Evolutionary conservation across 2,329 filamentous ascomycete genomes (phyloP).

Genomic region (Fusarium sp.): DNA sequence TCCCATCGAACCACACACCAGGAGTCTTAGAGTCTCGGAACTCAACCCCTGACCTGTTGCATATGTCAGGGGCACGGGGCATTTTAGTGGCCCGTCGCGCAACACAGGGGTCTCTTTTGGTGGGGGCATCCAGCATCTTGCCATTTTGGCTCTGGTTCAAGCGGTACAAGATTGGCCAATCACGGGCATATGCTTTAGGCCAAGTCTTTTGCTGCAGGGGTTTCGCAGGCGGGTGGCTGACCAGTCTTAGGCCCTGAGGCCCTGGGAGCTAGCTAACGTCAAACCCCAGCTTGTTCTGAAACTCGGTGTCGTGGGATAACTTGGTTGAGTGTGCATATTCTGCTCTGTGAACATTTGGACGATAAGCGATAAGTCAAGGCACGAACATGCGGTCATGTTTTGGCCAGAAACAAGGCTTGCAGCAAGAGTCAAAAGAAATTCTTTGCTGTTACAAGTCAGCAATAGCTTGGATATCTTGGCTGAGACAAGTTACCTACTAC

Average conservation of each 20-base stretch:
- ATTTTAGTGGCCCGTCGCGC: slow-evolving; percentile 18
- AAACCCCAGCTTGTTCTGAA: slow-evolving; percentile 47
- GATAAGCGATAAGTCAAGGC: neutral
- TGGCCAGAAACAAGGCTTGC: neutral
- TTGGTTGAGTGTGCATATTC: slow-evolving; percentile 12
- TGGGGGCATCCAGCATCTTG: neutral
- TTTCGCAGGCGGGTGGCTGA: slow-evolving; percentile 27
- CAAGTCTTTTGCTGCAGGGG: slow-evolving; percentile 35
- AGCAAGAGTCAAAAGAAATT: neutral
- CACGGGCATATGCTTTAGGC: slow-evolving; percentile 5
- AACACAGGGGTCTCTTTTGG: neutral
- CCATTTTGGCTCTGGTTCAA: neutral
- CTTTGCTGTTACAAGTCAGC: neutral
- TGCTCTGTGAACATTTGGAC: neutral
- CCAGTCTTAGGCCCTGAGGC: slow-evolving; percentile 19
- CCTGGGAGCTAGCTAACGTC: slow-evolving; percentile 17
- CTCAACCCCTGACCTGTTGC: slow-evolving; percentile 35
- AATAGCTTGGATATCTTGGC: neutral
- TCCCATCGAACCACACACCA: slow-evolving; percentile 35
- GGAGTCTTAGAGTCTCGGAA: slow-evolving; percentile 15
- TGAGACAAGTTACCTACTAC: neutral
- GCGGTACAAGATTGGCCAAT: slow-evolving; percentile 13
- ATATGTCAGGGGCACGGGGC: slow-evolving; percentile 28
- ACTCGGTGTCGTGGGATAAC: slow-evolving; percentile 30
- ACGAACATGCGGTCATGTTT: slow-evolving; percentile 1